Evolutionary conservation across 495 filamentous ascomycete genomes (phyloP).

Genomic region (Podospora australis): DNA sequence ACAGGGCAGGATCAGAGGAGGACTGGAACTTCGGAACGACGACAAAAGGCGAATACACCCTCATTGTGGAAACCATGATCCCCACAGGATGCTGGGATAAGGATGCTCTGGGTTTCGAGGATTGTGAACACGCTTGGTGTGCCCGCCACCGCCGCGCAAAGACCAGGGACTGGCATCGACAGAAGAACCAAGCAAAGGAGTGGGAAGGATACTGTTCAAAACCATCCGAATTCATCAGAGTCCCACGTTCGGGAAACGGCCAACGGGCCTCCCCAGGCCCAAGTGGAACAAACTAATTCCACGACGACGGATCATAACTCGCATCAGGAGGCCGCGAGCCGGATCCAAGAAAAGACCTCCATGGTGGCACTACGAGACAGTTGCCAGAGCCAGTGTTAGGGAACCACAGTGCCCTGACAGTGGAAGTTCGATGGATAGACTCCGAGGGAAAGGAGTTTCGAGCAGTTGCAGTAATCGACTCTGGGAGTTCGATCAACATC

Average conservation of each 20-base stretch:
- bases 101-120: neutral
- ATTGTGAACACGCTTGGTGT: neutral
- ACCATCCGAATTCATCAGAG: neutral
- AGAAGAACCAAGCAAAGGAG: neutral
- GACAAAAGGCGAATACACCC: neutral
- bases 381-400: too few species aligned
- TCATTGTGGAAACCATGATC: neutral
- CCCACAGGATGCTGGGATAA: neutral
- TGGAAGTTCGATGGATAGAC: too few species aligned
- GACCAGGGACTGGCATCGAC: neutral
- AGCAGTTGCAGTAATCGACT: too few species aligned
- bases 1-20: neutral
- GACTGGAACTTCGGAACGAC: neutral
- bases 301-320: too few species aligned
- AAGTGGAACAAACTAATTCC: too few species aligned
- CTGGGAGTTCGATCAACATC: too few species aligned
- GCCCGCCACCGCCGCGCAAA: neutral
- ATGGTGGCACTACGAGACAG: too few species aligned
- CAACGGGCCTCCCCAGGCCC: too few species aligned
- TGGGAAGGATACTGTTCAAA: neutral
- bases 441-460: too few species aligned
- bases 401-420: too few species aligned
- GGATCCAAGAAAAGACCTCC: too few species aligned
- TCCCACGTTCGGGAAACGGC: conserved; percentile 1
- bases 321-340: too few species aligned